Evolutionary conservation across 306 rosid species (phyloP).

Genomic region (Echinosophora koreensis): DNA sequence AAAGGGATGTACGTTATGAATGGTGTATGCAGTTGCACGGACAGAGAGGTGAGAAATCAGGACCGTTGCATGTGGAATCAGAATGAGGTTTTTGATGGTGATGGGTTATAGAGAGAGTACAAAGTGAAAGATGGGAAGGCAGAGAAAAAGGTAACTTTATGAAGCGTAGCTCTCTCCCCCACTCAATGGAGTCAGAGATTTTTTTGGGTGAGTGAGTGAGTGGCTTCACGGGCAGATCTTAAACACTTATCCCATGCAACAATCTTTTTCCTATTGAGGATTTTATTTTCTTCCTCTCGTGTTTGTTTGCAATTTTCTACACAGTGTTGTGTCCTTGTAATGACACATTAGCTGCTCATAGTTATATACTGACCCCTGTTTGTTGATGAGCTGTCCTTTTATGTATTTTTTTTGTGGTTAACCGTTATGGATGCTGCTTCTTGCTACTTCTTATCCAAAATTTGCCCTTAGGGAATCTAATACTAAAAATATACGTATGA

Average conservation of each 20-base stretch:
- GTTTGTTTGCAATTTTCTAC: background rate
- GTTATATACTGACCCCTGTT: slow-evolving; percentile 34
- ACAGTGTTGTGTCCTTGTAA: slow-evolving; percentile 20
- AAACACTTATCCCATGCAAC: slow-evolving; percentile 19
- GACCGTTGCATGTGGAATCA: slow-evolving; percentile 43
- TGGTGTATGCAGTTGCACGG: background rate
- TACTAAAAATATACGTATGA: background rate
- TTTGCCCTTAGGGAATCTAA: slow-evolving; percentile 21
- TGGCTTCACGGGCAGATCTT: slow-evolving; percentile 56
- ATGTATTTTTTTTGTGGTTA: background rate
- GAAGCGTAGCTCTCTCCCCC: background rate
- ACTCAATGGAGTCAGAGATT: slow-evolving; percentile 42
- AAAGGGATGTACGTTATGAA: background rate
- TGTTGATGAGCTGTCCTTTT: background rate
- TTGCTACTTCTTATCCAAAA: slow-evolving; percentile 12
- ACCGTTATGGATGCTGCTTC: slow-evolving; percentile 35
- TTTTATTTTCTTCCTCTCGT: background rate
- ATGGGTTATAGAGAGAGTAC: slow-evolving; percentile 9
- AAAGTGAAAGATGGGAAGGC: background rate
- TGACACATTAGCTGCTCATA: slow-evolving; percentile 35
- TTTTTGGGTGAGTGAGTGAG: slow-evolving; percentile 39
- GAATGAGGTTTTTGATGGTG: slow-evolving; percentile 12
- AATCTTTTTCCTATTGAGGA: slow-evolving; percentile 3
- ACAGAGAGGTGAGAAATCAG: slow-evolving; percentile 28
- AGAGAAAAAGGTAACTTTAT: background rate